Evolutionary conservation across 2,329 filamentous ascomycete genomes (phyloP).

Genomic region (Lasiodiplodia theobromae): DNA sequence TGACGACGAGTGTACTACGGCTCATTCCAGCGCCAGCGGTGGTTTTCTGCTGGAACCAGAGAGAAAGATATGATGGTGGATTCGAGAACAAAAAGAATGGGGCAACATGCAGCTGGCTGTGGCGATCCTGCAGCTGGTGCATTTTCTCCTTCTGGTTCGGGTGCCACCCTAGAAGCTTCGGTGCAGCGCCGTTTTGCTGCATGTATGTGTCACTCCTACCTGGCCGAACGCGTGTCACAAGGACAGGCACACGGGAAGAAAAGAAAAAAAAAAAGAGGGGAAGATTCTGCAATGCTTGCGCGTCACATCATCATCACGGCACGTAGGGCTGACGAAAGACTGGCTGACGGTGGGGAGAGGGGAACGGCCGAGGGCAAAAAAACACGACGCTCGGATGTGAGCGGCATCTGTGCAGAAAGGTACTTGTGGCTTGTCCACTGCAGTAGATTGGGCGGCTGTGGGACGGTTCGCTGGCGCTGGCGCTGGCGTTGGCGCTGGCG

Average conservation of each 20-base stretch:
- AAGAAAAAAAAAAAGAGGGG: neutral
- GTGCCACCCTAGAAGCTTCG: neutral
- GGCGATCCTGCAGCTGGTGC: neutral
- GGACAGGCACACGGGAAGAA: neutral
- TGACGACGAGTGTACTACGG: neutral
- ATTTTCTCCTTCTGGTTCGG: neutral
- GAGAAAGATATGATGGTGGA: neutral
- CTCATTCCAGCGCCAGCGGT: neutral
- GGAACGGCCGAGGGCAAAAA: neutral
- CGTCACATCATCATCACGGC: neutral
- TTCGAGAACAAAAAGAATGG: neutral
- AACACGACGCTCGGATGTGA: neutral
- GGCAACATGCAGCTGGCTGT: neutral
- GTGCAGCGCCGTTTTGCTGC: neutral
- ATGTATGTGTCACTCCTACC: neutral
- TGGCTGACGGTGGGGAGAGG: neutral
- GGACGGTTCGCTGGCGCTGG: neutral
- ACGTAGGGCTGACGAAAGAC: neutral
- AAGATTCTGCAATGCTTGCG: neutral
- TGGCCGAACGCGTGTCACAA: neutral
- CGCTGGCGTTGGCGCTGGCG: neutral
- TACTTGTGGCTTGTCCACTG: too few species aligned
- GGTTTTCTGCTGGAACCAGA: neutral
- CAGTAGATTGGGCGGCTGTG: neutral
- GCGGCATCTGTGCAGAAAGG: neutral